These are phyloP conservation scores for Bromus sterilis DNA, from an alignment of 176 grass and related monocot species.

Conservation along the genomic window DNA sequence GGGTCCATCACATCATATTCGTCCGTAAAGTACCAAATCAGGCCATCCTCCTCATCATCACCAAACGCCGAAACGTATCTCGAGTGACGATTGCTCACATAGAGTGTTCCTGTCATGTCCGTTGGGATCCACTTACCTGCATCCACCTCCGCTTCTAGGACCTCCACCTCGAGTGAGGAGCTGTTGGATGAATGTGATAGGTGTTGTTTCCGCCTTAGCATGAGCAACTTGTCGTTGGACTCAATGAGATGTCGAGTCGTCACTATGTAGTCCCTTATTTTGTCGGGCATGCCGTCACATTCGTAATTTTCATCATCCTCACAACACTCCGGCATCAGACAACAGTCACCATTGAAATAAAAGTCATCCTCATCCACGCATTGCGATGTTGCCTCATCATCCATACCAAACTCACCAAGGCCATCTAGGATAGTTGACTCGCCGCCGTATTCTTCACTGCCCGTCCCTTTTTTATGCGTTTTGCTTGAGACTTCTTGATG, in stretches of 20 bases:
- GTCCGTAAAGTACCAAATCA: no score
- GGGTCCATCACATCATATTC: no score
- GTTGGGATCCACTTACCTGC: no score
- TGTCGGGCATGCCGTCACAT: background rate
- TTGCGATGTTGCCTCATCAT: no score
- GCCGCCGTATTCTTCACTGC: background rate
- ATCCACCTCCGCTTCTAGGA: no score
- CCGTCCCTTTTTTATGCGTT: no score
- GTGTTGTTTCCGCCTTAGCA: background rate
- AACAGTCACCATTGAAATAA: background rate
- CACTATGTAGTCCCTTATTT: background rate
- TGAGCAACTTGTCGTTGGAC: no score
- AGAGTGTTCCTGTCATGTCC: no score
- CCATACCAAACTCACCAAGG: background rate
- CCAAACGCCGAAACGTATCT: background rate
- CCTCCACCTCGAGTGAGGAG: background rate
- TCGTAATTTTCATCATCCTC: background rate
- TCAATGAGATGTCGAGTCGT: no score
- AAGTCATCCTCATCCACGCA: background rate
- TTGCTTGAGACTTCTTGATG: background rate
- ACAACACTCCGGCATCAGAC: background rate
- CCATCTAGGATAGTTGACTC: no score
- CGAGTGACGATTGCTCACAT: no score
- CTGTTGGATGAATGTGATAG: background rate
- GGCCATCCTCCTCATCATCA: no score